Conservation (phyloP, 768 basidiomycete species). For the Termitomyces sp. region DNA sequence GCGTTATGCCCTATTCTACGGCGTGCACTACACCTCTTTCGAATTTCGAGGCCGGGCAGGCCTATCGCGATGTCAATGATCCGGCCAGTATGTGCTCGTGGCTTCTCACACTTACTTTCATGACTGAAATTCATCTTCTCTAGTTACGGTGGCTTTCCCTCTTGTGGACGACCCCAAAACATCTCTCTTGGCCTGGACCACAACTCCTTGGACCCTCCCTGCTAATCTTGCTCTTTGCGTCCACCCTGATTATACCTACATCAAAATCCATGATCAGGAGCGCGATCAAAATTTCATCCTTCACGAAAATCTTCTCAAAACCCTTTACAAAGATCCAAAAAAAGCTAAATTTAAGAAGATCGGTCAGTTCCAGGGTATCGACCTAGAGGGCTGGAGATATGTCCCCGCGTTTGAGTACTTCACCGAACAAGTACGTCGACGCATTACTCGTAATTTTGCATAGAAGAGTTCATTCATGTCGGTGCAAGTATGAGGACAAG, state of each 20-base stretch:
- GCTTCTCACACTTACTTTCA: background rate
- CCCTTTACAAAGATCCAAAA: slow-evolving; percentile 94
- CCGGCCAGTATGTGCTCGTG: slow-evolving; percentile 61
- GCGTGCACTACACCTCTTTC: slow-evolving; percentile 94
- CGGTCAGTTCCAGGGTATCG: slow-evolving; percentile 79
- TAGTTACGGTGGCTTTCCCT: slow-evolving; percentile 89
- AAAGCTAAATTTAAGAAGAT: slow-evolving; percentile 95
- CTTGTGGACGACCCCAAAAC: slow-evolving; percentile 91
- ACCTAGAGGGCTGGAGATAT: slow-evolving; percentile 96
- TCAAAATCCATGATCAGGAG: slow-evolving; percentile 93
- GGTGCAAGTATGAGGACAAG: slow-evolving; percentile 73
- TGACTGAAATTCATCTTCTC: background rate
- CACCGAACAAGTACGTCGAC: slow-evolving; percentile 67
- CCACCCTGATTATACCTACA: slow-evolving; percentile 91
- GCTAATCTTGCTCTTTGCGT: slow-evolving; percentile 95
- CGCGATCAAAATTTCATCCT: slow-evolving; percentile 87
- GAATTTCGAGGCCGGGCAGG: slow-evolving; percentile 93
- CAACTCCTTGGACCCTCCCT: slow-evolving; percentile 97
- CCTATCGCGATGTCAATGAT: slow-evolving; percentile 91
- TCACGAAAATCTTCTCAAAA: slow-evolving; percentile 78
- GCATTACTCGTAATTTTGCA: background rate
- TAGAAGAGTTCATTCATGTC: background rate
- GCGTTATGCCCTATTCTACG: slow-evolving; percentile 98
- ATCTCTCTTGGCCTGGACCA: slow-evolving; percentile 94
- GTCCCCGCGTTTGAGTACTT: slow-evolving; percentile 96